phyloP scores from a whole-genome alignment of 495 filamentous ascomycete genomes.

The Penicillium paradoxum region DNA sequence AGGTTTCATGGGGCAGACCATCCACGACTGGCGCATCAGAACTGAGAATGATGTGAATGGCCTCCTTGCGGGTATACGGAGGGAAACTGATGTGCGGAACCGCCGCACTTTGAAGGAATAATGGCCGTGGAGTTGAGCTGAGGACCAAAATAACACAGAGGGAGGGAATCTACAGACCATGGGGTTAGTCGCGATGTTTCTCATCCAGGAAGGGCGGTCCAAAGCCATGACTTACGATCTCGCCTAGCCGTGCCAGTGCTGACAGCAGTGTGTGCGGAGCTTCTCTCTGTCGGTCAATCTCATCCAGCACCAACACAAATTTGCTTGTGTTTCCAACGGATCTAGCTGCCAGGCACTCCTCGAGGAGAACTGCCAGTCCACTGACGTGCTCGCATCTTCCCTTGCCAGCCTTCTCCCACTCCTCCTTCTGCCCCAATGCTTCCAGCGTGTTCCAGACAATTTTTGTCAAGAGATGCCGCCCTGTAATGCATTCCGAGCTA shows the following conservation, averaged over 20 bases:
- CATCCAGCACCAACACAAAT: constrained; percentile 84
- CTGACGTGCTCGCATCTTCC: constrained; percentile 73
- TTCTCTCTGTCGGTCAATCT: constrained; percentile 84
- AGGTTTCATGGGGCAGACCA: constrained; percentile 27
- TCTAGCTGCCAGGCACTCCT: constrained; percentile 41
- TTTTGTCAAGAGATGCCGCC: constrained; percentile 73
- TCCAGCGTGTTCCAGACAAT: constrained; percentile 43
- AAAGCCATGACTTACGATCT: constrained; percentile 53
- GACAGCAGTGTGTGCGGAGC: constrained; percentile 73
- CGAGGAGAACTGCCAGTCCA: constrained; percentile 64
- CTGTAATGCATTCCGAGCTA: constrained; percentile 82
- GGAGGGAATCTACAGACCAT: constrained; percentile 60
- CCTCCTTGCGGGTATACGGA: constrained; percentile 74
- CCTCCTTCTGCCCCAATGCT: constrained; percentile 34
- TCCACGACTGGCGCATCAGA: constrained; percentile 34
- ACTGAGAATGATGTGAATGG: constrained; percentile 63
- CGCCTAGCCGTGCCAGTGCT: constrained; percentile 72
- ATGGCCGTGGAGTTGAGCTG: constrained; percentile 60
- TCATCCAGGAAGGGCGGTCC: not conserved
- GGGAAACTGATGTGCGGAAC: constrained; percentile 81
- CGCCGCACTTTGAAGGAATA: constrained; percentile 65
- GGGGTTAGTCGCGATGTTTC: not conserved
- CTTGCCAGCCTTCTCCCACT: constrained; percentile 41
- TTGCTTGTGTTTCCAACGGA: constrained; percentile 32
- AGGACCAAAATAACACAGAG: constrained; percentile 76